Base-by-base conservation (phyloP, 768 basidiomycete species). In the Brasilioporus rufonigricans region DNA sequence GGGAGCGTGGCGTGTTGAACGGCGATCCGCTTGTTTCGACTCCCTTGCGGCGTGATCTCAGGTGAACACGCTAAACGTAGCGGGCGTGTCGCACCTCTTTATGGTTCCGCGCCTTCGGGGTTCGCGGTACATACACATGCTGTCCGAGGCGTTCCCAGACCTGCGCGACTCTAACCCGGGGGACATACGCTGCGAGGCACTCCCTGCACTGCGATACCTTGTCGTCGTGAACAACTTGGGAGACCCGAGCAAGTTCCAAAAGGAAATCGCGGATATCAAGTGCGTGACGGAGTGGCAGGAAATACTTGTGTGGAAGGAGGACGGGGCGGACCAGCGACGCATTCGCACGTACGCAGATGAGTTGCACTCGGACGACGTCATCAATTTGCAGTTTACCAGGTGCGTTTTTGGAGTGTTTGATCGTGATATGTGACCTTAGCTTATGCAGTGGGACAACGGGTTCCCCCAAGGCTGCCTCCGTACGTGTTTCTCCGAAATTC, bases 361-460 rank as follows among this genome's bases (percentile, higher is more conserved):
- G 3, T 62, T 86, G 50, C 49, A 76, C 8, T 79, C 81, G 39
- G 83, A 89, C 53, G 91, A 93, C 27, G 76, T 91, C 5, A 84
- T 91, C 45, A 93, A 91, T 63, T 61, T 93, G 53, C 91, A 93
- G 64, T 93, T 92, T 64, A 93, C 91, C 31, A 92, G 89, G 89
- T 88, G 56, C 23, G 61, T 64, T 49, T 29, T 27, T 27, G 26
- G 27, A 12, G n/a, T 27, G 32, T 55, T 24, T 19, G 50, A 24
- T 35, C 31, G 21, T 19, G 27, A 12, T n/a, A 3, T 29, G 51
- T 49, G 46, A 61, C 48, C 8, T 40, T 41, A 29, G 31, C 36
- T 21, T 13, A 7, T 9, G 43, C 58, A 91, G 90, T 61, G 89
- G 89, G 4, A 91, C 91, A 11, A 91, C 91, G 3, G 91, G 89